These are phyloP conservation scores for Cladosporium sp. DNA, from an alignment of 2,329 filamentous ascomycete species.

Conservation along the genomic window DNA sequence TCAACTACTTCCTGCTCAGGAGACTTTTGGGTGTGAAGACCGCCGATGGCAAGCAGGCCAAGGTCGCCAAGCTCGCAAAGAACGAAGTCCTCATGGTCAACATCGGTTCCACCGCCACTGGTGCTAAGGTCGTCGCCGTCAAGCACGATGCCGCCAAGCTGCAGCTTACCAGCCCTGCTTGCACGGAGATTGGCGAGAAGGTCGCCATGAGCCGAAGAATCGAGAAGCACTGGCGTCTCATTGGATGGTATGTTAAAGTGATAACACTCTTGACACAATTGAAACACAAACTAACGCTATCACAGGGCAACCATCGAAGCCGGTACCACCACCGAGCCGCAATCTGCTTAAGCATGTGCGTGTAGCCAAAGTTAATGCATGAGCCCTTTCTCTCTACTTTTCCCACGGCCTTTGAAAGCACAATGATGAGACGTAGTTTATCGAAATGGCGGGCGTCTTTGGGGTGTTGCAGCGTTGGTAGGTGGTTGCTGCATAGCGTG, in stretches of 20 bases:
- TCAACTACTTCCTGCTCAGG: constrained; percentile 98
- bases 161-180: constrained; percentile 78
- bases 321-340: constrained; percentile 36
- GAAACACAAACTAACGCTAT: not conserved
- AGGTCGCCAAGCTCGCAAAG: constrained; percentile 97
- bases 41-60: constrained; percentile 97
- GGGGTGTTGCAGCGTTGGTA: constrained; percentile 14
- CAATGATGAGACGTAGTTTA: constrained; percentile 18
- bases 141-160: constrained; percentile 98
- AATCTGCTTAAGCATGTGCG: constrained; percentile 21
- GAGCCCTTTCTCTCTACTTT: constrained; percentile 10
- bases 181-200: constrained; percentile 97
- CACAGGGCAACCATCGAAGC: constrained; percentile 35
- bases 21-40: constrained; percentile 95
- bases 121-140: constrained; percentile 94
- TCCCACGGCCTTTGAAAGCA: constrained; percentile 16
- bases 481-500: constrained; percentile 19
- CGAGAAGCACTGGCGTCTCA: constrained; percentile 98
- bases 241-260: constrained; percentile 64
- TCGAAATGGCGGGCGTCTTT: constrained; percentile 20
- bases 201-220: constrained; percentile 94
- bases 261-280: not conserved
- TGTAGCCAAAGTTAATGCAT: constrained; percentile 18
- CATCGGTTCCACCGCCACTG: constrained; percentile 95
- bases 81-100: constrained; percentile 99